Evolutionary conservation across 2,329 filamentous ascomycete genomes (phyloP).

Genomic region (Beauveria sp.): DNA sequence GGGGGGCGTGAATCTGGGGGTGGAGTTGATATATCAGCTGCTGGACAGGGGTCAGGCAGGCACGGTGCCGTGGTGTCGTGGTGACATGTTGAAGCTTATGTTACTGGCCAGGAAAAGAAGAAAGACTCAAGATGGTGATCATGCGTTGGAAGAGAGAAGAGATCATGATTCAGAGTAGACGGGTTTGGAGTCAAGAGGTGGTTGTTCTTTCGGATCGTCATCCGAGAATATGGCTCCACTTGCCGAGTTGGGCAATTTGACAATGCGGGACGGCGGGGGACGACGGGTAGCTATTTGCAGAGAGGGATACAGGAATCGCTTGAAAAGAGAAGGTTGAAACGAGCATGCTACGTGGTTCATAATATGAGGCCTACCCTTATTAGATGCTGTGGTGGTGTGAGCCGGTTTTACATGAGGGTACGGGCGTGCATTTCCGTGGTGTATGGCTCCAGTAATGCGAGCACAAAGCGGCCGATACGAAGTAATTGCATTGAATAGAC

Average conservation of each 20-base stretch:
- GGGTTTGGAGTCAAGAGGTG: neutral
- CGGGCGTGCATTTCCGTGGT: neutral
- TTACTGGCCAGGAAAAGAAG: neutral
- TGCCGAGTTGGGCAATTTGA: neutral
- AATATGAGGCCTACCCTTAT: neutral
- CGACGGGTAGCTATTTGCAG: neutral
- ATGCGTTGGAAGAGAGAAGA: neutral
- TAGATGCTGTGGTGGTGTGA: neutral
- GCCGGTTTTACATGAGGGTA: neutral
- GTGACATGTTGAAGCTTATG: neutral
- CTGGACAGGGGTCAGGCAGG: slow-evolving; percentile 23
- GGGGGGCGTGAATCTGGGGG: slow-evolving; percentile 27
- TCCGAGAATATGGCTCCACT: neutral
- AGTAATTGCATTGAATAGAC: neutral
- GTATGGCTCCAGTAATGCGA: neutral
- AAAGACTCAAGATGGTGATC: neutral
- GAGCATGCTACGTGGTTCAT: neutral
- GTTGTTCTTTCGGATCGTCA: neutral
- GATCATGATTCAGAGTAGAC: neutral
- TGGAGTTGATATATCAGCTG: slow-evolving; percentile 29
- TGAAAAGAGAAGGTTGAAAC: too few relatives aligned
- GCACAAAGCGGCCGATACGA: neutral
- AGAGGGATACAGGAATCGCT: neutral
- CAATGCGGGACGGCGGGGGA: neutral
- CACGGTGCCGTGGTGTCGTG: slow-evolving; percentile 23